phyloP scores from a whole-genome alignment of 148 eudicot genomes.

The Rhododendron molle region DNA sequence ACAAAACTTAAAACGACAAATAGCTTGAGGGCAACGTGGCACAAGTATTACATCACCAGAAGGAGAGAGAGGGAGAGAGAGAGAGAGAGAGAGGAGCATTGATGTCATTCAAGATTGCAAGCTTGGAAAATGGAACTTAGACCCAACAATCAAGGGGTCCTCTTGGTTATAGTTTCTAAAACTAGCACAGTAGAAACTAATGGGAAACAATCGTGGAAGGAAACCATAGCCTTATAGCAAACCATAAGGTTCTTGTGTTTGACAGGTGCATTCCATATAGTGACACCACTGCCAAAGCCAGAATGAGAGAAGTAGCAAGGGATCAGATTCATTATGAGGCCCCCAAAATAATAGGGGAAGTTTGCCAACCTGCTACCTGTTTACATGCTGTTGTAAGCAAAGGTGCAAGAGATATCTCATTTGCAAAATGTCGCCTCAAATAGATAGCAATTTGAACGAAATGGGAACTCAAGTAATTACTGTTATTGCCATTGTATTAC shows the following conservation, averaged over 20 bases:
- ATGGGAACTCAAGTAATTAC: not conserved
- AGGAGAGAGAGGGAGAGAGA: not conserved
- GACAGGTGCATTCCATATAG: not conserved
- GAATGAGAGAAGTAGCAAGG: not conserved
- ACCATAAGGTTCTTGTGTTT: not conserved
- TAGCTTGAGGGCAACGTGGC: not conserved
- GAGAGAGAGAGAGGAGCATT: not conserved
- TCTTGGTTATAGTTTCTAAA: not conserved
- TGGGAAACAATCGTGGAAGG: not conserved
- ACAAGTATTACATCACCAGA: not conserved
- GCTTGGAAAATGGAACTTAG: not conserved
- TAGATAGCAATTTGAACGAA: not conserved
- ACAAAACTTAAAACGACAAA: not conserved
- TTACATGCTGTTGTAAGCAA: not conserved
- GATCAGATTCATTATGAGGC: not conserved
- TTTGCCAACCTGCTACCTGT: not conserved
- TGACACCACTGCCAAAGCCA: not conserved
- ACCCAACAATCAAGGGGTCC: not conserved
- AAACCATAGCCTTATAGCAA: not conserved
- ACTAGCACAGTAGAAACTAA: not conserved
- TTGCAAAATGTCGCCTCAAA: not conserved
- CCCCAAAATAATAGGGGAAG: not conserved
- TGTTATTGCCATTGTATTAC: not conserved
- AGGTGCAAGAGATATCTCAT: not conserved
- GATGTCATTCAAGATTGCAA: not conserved